Evolutionary conservation across 2,329 filamentous ascomycete genomes (phyloP).

Genomic region (Penicillium sp.): DNA sequence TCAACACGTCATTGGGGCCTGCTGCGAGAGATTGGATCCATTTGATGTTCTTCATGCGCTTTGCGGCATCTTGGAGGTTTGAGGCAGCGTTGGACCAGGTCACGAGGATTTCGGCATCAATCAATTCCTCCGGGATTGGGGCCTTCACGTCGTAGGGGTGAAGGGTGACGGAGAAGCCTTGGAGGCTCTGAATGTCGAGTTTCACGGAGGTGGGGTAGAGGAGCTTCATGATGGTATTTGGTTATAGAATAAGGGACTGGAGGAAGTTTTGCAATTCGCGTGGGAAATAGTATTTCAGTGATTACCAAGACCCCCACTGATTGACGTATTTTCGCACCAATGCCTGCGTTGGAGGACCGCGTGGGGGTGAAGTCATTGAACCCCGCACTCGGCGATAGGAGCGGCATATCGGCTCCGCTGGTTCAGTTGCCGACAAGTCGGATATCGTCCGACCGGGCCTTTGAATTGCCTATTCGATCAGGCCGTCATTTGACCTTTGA

Average conservation of each 20-base stretch:
- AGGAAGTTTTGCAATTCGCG: not conserved
- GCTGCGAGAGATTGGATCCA: conserved; percentile 69
- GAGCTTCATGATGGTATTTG: conserved; percentile 53
- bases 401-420: too few relatives aligned
- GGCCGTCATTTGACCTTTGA: too few relatives aligned
- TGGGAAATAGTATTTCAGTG: not conserved
- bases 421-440: not conserved
- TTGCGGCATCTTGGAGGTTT: conserved; percentile 60
- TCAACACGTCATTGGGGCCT: conserved; percentile 65
- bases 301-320: not conserved
- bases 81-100: conserved; percentile 61
- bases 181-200: conserved; percentile 55
- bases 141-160: conserved; percentile 60
- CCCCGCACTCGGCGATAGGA: conserved; percentile 1
- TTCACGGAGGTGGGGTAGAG: conserved; percentile 65
- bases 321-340: conserved; percentile 1
- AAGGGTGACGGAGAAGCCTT: conserved; percentile 61
- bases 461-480: too few relatives aligned
- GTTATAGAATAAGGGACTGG: not conserved
- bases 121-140: conserved; percentile 57
- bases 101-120: conserved; percentile 61
- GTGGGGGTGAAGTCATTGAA: conserved; percentile 3
- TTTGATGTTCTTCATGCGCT: conserved; percentile 56
- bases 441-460: not conserved
- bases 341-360: not conserved